Evolutionary conservation across 2,329 filamentous ascomycete species (phyloP).

Genomic region (Albophoma yamanashiensis): DNA sequence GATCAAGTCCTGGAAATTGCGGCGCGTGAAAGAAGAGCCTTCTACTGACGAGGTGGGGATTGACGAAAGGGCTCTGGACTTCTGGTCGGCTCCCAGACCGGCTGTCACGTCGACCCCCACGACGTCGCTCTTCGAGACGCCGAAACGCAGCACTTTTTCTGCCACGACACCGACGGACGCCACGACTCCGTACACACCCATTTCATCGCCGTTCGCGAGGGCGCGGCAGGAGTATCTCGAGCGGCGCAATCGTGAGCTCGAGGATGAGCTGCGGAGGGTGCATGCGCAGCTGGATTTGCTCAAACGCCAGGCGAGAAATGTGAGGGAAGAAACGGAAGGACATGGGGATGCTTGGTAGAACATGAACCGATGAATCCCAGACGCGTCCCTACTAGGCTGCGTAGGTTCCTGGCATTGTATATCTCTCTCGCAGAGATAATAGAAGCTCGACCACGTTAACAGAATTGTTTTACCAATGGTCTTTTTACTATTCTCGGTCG

Average conservation of each 20-base stretch:
- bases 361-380: not conserved
- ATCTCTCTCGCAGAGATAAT: not conserved
- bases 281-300: not conserved
- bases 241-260: not conserved
- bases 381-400: not conserved
- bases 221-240: not conserved
- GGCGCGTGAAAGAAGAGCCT: too few species aligned
- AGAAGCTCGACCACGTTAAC: not conserved
- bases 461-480: not conserved
- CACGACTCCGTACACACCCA: not conserved
- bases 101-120: not conserved
- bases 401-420: not conserved
- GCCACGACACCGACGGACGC: not conserved
- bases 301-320: not conserved
- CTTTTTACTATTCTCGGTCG: too few species aligned
- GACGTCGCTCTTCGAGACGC: not conserved
- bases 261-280: not conserved
- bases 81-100: too few species aligned
- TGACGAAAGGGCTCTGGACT: not conserved
- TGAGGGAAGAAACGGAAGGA: not conserved
- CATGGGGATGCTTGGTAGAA: too few species aligned
- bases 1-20: not conserved
- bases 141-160: not conserved
- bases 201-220: not conserved
- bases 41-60: not conserved